Evolutionary conservation across 78 protist genomes (phyloP).

Genomic region (Dictyostelium firmibasis): DNA sequence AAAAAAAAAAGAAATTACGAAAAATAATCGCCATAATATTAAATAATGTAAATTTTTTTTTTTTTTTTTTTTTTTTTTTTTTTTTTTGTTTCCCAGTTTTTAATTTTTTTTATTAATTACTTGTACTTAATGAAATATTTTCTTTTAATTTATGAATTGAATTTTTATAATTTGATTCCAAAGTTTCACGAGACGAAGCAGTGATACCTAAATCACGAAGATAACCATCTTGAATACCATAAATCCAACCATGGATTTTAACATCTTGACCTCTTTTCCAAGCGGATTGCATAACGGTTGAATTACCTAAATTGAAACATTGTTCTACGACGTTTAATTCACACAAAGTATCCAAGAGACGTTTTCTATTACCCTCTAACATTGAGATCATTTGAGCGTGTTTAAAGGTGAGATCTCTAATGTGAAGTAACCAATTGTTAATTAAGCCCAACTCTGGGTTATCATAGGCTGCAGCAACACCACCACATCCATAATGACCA

Average conservation of each 20-base stretch:
- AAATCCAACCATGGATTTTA: constrained; percentile 78
- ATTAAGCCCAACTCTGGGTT: constrained; percentile 75
- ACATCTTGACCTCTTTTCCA: constrained; percentile 80
- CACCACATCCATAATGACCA: constrained; percentile 96
- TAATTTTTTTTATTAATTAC: not conserved
- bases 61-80: not conserved
- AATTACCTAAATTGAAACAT: constrained; percentile 85
- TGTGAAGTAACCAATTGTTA: constrained; percentile 92
- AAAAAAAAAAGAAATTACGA: not conserved
- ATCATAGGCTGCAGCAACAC: constrained; percentile 72
- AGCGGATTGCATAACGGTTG: constrained; percentile 80
- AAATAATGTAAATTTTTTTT: too few relatives aligned
- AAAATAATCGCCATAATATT: too few relatives aligned
- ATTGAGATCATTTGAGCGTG: constrained; percentile 25
- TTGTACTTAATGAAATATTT: not conserved
- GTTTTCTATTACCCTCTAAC: constrained; percentile 26
- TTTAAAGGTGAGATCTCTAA: constrained; percentile 74
- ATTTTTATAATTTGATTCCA: constrained; percentile 16
- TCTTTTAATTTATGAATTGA: constrained; percentile 37
- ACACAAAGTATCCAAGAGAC: constrained; percentile 67
- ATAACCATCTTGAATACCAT: constrained; percentile 83
- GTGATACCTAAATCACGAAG: constrained; percentile 68
- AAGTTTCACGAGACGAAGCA: constrained; percentile 10
- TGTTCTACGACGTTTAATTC: constrained; percentile 93
- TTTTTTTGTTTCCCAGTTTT: not conserved